Evolutionary conservation across 176 grass and related monocot genomes (phyloP).

Genomic region (Tillandsia fasciculata): DNA sequence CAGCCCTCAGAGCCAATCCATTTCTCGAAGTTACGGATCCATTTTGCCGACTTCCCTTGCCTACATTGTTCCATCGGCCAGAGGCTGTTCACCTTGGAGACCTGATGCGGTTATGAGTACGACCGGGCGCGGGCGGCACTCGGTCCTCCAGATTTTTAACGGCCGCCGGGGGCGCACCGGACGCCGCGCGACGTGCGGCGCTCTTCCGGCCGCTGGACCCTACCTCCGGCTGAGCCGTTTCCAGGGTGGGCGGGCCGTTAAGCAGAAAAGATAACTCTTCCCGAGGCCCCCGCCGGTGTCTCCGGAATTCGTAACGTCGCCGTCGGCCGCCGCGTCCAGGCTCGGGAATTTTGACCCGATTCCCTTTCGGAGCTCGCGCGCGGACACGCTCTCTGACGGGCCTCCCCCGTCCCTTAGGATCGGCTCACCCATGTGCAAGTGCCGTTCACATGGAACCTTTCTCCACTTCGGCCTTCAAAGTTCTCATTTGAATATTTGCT

Average conservation of each 20-base stretch:
- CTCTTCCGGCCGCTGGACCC: not conserved
- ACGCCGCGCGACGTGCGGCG: not conserved
- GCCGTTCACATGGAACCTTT: slow-evolving; percentile 74
- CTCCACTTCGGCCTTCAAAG: slow-evolving; percentile 77
- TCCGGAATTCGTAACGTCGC: slow-evolving; percentile 31
- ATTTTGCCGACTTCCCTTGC: slow-evolving; percentile 50
- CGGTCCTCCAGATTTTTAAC: slow-evolving; percentile 2
- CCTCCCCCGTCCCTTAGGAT: slow-evolving; percentile 68
- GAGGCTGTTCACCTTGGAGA: slow-evolving; percentile 48
- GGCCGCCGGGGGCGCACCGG: slow-evolving; percentile 26
- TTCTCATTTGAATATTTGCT: slow-evolving; percentile 78
- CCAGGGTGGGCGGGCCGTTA: slow-evolving; percentile 34
- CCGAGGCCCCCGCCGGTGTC: slow-evolving; percentile 32
- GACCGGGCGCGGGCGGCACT: slow-evolving; percentile 10
- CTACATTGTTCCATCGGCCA: slow-evolving; percentile 44
- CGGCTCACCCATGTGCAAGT: slow-evolving; percentile 75
- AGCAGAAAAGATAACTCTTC: slow-evolving; percentile 48
- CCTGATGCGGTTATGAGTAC: slow-evolving; percentile 54
- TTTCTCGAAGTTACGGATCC: slow-evolving; percentile 41
- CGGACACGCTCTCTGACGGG: slow-evolving; percentile 7
- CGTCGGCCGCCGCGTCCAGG: slow-evolving; percentile 16
- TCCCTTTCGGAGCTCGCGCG: no score
- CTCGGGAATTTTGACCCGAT: no score
- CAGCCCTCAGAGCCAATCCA: slow-evolving; percentile 35
- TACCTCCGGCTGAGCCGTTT: slow-evolving; percentile 32